Conservation (phyloP, 441 rosid species). For the Isatis lusitanica region DNA sequence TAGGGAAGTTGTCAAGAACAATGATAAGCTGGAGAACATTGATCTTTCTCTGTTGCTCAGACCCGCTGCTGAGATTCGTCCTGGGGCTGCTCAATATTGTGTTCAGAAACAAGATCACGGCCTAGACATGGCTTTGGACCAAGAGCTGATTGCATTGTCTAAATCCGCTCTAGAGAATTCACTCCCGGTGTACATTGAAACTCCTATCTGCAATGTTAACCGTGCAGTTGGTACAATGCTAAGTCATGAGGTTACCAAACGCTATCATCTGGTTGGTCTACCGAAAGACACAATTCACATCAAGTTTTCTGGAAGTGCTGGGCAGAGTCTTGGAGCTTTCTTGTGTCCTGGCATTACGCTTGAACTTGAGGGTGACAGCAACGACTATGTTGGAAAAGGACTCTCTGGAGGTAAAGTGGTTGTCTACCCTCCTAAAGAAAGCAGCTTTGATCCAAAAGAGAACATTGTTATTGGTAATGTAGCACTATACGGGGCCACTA, state of each 20-base stretch:
- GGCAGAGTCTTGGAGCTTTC: conserved; percentile 98
- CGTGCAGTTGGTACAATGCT: conserved; percentile 99
- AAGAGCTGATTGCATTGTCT: conserved; percentile 68
- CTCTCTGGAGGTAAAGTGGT: conserved; percentile 97
- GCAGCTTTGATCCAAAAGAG: conserved; percentile 95
- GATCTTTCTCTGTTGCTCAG: conserved; percentile 85
- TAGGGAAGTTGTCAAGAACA: conserved; percentile 71
- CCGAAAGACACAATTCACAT: conserved; percentile 90
- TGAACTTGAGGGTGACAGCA: conserved; percentile 98
- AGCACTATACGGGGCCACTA: conserved; percentile 94
- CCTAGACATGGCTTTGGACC: conserved; percentile 95
- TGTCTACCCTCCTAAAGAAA: conserved; percentile 92
- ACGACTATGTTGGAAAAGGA: conserved; percentile 99
- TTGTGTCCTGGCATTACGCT: conserved; percentile 90
- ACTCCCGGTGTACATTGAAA: conserved; percentile 86
- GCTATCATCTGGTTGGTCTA: conserved; percentile 82
- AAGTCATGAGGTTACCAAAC: conserved; percentile 98
- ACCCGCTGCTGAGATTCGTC: conserved; percentile 96
- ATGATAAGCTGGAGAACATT: conserved; percentile 88
- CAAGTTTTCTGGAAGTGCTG: conserved; percentile 93
- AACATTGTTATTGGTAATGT: conserved; percentile 99
- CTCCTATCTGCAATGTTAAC: conserved; percentile 83
- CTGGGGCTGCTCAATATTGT: conserved; percentile 94
- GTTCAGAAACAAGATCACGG: conserved; percentile 97
- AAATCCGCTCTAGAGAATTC: conserved; percentile 78